phyloP scores from a whole-genome alignment of 306 rosid species.

The Acacia confusa region DNA sequence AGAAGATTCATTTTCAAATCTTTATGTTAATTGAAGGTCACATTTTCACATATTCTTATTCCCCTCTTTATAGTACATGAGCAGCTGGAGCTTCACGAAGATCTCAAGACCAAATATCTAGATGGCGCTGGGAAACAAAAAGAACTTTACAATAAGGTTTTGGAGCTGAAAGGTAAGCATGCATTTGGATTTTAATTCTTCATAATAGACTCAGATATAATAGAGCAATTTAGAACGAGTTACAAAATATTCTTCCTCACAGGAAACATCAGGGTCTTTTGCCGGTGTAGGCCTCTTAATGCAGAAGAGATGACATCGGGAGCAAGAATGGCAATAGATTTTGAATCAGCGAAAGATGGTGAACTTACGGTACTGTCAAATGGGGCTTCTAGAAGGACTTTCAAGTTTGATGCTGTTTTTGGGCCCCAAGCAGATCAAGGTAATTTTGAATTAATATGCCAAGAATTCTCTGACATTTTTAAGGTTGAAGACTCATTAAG shows the following conservation, averaged over 20 bases:
- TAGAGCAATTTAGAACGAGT: slow-evolving; percentile 18
- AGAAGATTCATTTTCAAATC: slow-evolving; percentile 14
- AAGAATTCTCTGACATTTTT: background rate
- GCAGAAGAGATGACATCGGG: slow-evolving; percentile 66
- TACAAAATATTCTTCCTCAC: slow-evolving; percentile 33
- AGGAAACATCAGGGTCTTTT: slow-evolving; percentile 98
- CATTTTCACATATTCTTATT: background rate
- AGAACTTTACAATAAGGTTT: slow-evolving; percentile 88
- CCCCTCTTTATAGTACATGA: slow-evolving; percentile 55
- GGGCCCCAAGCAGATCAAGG: slow-evolving; percentile 91
- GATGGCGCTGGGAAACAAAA: slow-evolving; percentile 77
- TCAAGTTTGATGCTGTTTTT: slow-evolving; percentile 89
- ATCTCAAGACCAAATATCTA: slow-evolving; percentile 67
- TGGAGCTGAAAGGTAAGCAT: slow-evolving; percentile 86
- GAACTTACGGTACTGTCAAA: slow-evolving; percentile 79
- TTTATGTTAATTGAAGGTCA: background rate
- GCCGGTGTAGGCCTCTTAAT: slow-evolving; percentile 95
- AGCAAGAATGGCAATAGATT: slow-evolving; percentile 76
- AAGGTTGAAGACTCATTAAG: slow-evolving; percentile 18
- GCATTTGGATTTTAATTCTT: slow-evolving; percentile 17
- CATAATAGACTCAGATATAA: background rate
- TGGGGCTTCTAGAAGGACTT: slow-evolving; percentile 72
- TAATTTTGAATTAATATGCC: slow-evolving; percentile 24
- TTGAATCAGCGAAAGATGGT: slow-evolving; percentile 84
- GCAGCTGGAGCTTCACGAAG: slow-evolving; percentile 55